Conservation (phyloP, 2,329 filamentous ascomycete genomes). For the Aspergillus piperis region DNA sequence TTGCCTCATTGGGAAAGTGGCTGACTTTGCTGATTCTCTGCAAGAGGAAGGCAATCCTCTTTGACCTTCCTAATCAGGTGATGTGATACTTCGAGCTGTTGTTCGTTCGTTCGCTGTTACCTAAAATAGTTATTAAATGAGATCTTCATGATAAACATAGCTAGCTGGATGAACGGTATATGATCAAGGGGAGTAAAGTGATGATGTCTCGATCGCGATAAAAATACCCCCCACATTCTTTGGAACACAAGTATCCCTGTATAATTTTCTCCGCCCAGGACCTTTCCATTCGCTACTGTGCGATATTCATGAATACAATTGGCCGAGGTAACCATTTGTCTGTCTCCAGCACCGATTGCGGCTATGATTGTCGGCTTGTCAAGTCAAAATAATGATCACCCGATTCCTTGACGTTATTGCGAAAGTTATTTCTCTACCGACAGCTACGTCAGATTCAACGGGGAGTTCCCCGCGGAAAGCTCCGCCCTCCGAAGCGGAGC, state of each 20-base stretch:
- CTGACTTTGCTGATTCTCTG: neutral
- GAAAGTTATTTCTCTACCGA: neutral
- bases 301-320: too few species aligned
- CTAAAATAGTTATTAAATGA: neutral
- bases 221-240: too few species aligned
- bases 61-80: neutral
- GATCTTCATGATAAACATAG: neutral
- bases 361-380: too few species aligned
- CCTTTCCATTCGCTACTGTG: too few species aligned
- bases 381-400: neutral
- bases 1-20: constrained; percentile 4
- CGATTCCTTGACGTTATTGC: neutral
- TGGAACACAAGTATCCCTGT: too few species aligned
- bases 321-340: too few species aligned
- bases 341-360: too few species aligned
- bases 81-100: neutral
- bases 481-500: constrained; percentile 12
- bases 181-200: neutral
- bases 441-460: neutral
- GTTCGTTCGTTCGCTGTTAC: neutral
- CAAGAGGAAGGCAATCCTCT: neutral
- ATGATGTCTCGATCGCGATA: neutral
- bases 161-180: neutral
- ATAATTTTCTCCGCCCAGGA: too few species aligned
- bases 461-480: constrained; percentile 7